phyloP scores from a whole-genome alignment of 108 stramenopile species.

The Conticribra guillardii region DNA sequence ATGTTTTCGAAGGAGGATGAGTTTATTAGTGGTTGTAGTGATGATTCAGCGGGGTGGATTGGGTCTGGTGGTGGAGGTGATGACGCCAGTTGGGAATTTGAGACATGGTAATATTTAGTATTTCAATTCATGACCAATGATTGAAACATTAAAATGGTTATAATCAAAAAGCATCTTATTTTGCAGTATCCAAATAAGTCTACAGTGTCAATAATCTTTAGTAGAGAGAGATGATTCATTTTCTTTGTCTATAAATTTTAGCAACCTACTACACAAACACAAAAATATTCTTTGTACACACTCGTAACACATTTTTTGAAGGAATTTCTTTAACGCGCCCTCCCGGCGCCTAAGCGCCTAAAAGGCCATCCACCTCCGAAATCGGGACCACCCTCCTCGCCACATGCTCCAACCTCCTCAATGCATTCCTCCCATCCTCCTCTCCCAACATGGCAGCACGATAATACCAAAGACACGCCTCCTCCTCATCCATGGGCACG shows the following conservation, averaged over 20 bases:
- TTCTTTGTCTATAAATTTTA: too few relatives aligned
- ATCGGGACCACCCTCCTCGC: conserved; percentile 86
- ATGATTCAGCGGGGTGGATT: conserved; percentile 47
- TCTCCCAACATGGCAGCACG: conserved; percentile 81
- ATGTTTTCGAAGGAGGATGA: conserved; percentile 46
- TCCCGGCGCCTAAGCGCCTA: conserved; percentile 84
- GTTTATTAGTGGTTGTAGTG: conserved; percentile 31
- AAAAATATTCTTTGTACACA: too few relatives aligned
- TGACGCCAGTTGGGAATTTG: conserved; percentile 80
- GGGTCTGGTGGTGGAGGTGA: conserved; percentile 75
- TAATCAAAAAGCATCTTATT: too few relatives aligned
- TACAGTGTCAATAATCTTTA: too few relatives aligned
- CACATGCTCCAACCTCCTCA: conserved; percentile 81
- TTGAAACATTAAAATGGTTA: too few relatives aligned
- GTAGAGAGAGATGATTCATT: too few relatives aligned
- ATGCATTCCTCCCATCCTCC: conserved; percentile 70
- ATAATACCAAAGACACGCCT: conserved; percentile 90
- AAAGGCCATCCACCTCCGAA: conserved; percentile 48
- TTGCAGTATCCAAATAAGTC: too few relatives aligned
- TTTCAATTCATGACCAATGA: too few relatives aligned
- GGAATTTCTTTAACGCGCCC: too few relatives aligned
- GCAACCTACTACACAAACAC: too few relatives aligned
- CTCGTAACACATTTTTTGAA: too few relatives aligned
- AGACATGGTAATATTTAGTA: conserved; percentile 36
- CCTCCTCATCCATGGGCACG: conserved; percentile 79